Evolutionary conservation across 768 basidiomycete species (phyloP).

Genomic region (Suillus sp.): DNA sequence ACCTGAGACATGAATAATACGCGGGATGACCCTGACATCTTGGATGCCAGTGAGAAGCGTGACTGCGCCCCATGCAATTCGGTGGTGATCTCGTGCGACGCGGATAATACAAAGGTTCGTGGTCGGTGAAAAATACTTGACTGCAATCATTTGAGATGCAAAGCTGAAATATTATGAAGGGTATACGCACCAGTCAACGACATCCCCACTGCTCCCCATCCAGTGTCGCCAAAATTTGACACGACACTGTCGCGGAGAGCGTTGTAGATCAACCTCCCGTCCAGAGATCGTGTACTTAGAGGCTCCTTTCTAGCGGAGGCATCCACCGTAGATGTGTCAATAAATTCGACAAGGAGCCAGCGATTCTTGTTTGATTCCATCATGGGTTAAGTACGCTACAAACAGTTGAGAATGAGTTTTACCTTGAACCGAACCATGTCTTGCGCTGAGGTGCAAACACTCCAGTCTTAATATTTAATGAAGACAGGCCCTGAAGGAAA

Average conservation of each 20-base stretch:
- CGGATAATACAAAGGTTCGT: conserved; percentile 87
- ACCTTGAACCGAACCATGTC: conserved; percentile 8
- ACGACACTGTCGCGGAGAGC: conserved; percentile 68
- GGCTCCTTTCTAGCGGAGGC: conserved; percentile 15
- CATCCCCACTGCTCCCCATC: conserved; percentile 80
- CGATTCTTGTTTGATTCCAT: conserved; percentile 61
- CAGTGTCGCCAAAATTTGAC: conserved; percentile 71
- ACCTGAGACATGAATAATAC: conserved; percentile 81
- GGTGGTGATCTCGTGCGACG: conserved; percentile 79
- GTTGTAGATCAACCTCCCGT: conserved; percentile 66
- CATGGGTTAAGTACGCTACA: background rate
- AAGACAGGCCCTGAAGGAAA: background rate
- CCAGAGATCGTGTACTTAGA: conserved; percentile 35
- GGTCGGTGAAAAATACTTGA: conserved; percentile 85
- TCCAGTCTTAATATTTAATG: background rate
- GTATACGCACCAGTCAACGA: conserved; percentile 63
- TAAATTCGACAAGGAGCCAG: conserved; percentile 87
- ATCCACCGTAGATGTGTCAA: conserved; percentile 25
- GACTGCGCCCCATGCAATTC: conserved; percentile 77
- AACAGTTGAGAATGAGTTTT: background rate
- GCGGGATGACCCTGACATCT: conserved; percentile 61
- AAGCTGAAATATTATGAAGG: background rate
- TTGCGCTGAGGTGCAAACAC: background rate
- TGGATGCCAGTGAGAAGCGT: conserved; percentile 70
- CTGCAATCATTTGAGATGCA: conserved; percentile 38